phyloP scores from a whole-genome alignment of 2,329 filamentous ascomycete species.

The Aspergillus persii region DNA sequence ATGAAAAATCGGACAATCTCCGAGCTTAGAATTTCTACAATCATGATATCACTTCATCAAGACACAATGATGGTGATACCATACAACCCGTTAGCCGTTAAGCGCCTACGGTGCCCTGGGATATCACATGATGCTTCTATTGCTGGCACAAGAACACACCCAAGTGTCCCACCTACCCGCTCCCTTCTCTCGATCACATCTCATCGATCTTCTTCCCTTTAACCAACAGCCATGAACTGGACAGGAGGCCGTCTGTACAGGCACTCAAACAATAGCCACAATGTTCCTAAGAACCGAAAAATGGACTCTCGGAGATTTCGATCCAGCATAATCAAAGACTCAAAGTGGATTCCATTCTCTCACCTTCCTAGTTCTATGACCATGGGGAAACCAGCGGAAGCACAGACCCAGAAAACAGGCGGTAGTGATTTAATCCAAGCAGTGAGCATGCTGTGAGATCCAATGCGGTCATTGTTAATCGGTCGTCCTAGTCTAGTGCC shows the following conservation, averaged over 20 bases:
- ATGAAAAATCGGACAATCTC: too few relatives aligned
- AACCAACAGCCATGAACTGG: slow-evolving; percentile 40
- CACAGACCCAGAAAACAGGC: not conserved
- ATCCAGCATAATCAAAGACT: not conserved
- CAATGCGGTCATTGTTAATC: not conserved
- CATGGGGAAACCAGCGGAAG: not conserved
- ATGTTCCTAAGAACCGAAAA: slow-evolving; percentile 27
- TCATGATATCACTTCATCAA: too few relatives aligned
- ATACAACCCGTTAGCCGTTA: too few relatives aligned
- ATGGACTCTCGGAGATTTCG: not conserved
- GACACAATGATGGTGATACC: too few relatives aligned
- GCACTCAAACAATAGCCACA: slow-evolving; percentile 33
- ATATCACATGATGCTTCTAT: not conserved
- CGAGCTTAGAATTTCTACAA: too few relatives aligned
- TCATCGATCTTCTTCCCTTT: not conserved
- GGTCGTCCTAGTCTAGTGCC: not conserved
- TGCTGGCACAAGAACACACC: not conserved
- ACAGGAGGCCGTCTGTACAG: slow-evolving; percentile 44
- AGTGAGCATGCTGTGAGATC: not conserved
- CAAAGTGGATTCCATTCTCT: not conserved
- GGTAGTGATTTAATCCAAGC: not conserved
- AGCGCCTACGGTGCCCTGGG: too few relatives aligned
- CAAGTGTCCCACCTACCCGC: not conserved
- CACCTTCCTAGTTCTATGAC: not conserved
- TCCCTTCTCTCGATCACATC: not conserved